Evolutionary conservation across 495 filamentous ascomycete genomes (phyloP), one percentile per base, ranked within the genome.

Genomic region (Astrothelium macrocarpum): DNA sequence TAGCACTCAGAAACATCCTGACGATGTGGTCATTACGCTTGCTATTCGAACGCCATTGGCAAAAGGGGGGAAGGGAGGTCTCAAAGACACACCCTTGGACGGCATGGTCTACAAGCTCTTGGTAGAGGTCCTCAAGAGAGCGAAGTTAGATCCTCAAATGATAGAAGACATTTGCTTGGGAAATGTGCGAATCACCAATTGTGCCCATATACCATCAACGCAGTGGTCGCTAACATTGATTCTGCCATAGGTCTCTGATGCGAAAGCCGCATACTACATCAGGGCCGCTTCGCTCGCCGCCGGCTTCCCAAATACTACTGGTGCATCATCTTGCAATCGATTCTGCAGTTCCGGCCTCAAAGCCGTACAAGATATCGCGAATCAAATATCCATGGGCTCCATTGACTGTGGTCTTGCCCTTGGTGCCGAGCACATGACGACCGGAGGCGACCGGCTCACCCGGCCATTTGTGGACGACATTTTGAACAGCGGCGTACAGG

Each of bases 301-400:
- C 62, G 94, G 94, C 58, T 94, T 95, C 81, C 94, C 94, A 43
- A 91, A 94, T 79, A 96, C 93, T 18, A 81, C 88, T 53, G 82
- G 84, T 64, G 88, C 86, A 63, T 91, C 83, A 62, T 85, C 85
- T 63, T 83, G 92, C 45, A 98, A 97, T 82, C 88, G 94, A 62
- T 97, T 97, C 84, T 98, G 94, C 81, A 93, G 90, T 16, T 97
- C 93, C 4, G 94, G 94, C 18, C 86, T 98, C 36, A 92, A 96
- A 73, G 92, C 94, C 49, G 87, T 91, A 9, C 94, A 95, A 75
- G 90, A 96, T 68, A 92, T 98, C 66, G 92, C 94, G 12, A 87
- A 92, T 78, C 85, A 94, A 72, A 97, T 98, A 76, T 74, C 78
- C 34, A 76, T 76, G 9, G 91, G 92, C 42, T 83, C 81, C 61